These are phyloP conservation scores for Saccharomyces hybrid DNA, from an alignment of 1,139 yeast genomes.

Conservation along the genomic window DNA sequence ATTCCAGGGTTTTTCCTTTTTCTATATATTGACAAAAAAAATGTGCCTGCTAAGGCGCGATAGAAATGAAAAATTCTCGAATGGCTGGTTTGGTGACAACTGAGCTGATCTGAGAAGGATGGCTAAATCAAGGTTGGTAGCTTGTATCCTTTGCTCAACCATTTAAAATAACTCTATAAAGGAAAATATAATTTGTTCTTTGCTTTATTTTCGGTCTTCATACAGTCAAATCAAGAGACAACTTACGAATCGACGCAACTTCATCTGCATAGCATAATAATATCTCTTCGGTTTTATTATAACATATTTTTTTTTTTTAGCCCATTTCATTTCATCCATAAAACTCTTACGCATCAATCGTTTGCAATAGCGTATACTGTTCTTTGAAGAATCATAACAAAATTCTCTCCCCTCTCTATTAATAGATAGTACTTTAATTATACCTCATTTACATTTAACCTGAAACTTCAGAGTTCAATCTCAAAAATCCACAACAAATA, in stretches of 20 bases:
- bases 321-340: background rate
- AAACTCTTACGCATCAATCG: background rate
- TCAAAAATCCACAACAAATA: too few species aligned
- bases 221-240: background rate
- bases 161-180: background rate
- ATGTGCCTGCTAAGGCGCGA: background rate
- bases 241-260: background rate
- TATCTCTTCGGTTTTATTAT: background rate
- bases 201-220: background rate
- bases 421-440: too few species aligned
- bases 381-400: background rate
- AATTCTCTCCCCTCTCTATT: too few species aligned
- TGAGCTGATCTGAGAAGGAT: background rate
- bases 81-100: slow-evolving; percentile 1
- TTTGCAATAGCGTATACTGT: background rate
- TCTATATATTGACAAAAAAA: background rate
- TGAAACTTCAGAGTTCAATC: too few species aligned
- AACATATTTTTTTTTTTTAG: background rate
- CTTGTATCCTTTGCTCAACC: background rate
- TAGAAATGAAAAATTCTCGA: background rate
- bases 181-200: background rate
- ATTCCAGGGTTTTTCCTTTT: background rate
- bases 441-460: background rate
- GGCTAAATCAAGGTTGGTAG: background rate
- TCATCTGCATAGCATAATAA: background rate